Conservation (phyloP, 2,329 filamentous ascomycete genomes). For the Lachnellula hyalina region DNA sequence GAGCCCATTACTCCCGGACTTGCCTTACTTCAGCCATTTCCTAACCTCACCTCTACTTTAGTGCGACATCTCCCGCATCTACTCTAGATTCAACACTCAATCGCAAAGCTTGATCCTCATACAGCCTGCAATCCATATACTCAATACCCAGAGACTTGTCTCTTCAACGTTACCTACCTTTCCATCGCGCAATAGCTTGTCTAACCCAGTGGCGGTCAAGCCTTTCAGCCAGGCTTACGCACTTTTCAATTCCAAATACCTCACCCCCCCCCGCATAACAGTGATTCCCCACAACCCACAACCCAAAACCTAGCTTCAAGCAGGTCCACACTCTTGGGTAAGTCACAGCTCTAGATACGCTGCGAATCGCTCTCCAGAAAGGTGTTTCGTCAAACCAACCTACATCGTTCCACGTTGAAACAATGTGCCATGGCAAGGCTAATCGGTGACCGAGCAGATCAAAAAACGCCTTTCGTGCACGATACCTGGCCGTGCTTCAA, state of each 20-base stretch:
- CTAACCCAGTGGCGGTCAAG: neutral
- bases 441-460: constrained; percentile 10
- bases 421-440: constrained; percentile 13
- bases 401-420: constrained; percentile 1
- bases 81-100: too few relatives aligned
- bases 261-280: constrained; percentile 9
- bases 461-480: constrained; percentile 5
- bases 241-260: constrained; percentile 20
- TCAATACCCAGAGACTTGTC: too few relatives aligned
- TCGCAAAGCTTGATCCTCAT: neutral
- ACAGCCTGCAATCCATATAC: neutral
- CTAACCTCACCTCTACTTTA: too few relatives aligned
- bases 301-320: constrained; percentile 1
- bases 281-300: constrained; percentile 5
- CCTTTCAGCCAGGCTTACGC: neutral
- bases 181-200: neutral
- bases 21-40: too few relatives aligned
- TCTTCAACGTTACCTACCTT: neutral
- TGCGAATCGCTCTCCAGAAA: neutral
- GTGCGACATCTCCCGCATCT: too few relatives aligned
- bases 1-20: too few relatives aligned
- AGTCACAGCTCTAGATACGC: constrained; percentile 11
- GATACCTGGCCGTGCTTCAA: neutral
- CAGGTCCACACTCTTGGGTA: constrained; percentile 10
- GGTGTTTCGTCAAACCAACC: neutral